Evolutionary conservation across 2,329 filamentous ascomycete species (phyloP), one percentile per base, ranked within the genome.

Genomic region (Volutella citrinella): DNA sequence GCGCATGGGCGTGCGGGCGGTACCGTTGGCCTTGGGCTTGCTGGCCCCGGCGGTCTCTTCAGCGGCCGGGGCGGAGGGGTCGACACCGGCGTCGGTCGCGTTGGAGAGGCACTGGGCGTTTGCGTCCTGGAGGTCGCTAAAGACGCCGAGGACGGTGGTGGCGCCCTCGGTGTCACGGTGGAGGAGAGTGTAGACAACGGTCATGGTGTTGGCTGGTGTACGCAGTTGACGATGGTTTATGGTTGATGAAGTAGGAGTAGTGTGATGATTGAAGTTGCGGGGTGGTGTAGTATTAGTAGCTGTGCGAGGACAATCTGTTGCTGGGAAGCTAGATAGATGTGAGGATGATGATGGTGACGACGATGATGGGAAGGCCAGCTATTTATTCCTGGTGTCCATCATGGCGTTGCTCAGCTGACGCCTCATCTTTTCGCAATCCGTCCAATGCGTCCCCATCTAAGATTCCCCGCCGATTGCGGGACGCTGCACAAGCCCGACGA

Each of bases 111-210:
- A 62, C 19, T 57, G 54, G 12, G 46, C 45, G 38, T 65, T 65
- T 30, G 61, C 61, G 43, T 64, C 60, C 10, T 54, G 46, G 7
- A 65, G 49, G 17, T 52, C 49, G 16, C 54, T 49, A 37, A 52
- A 64, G 35, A 57, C 56, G 40, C 54, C 57, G 19, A 55, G 38
- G 18, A 64, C 46, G 27, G 45, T 48, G 18, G 52, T 48, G 8
- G 45, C 47, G 19, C 32, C 43, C 29, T 30, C 38, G 17, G 42
- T 41, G 46, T 62, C 59, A 26, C 42, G 48, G 43, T 59, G 52
- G 30, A 63, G 36, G 34, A 64, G 48, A 28, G 62, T 42, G 42
- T 53, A 61, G 30, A 63, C 59, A 27, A 50, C 48, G 7, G 51
- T 41, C 51, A 54, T 51, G 23, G 32, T 34, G 30, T n/a, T 7